These are phyloP conservation scores for Geotrichum citri-aurantii DNA, from an alignment of 1,139 yeast genomes.

Conservation along the genomic window DNA sequence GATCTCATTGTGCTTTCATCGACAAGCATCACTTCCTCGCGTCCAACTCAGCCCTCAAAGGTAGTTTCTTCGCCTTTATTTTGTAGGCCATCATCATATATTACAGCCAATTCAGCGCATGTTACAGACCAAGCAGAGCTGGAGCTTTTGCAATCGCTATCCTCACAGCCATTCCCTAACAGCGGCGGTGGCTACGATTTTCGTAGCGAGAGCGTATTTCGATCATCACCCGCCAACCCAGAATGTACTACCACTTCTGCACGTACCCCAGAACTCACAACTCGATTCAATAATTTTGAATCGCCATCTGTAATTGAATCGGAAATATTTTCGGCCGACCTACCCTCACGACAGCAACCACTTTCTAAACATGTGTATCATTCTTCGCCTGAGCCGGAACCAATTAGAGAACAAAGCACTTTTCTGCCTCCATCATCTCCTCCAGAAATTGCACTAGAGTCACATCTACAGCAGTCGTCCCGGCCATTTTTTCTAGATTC, in stretches of 20 bases:
- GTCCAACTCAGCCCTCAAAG: not conserved
- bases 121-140: not conserved
- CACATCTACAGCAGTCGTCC: not conserved
- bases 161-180: not conserved
- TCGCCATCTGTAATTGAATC: not conserved
- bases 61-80: constrained; percentile 1
- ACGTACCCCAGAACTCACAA: not conserved
- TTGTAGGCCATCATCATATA: not conserved
- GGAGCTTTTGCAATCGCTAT: not conserved
- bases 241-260: not conserved
- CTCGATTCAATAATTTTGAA: not conserved
- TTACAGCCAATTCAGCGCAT: not conserved
- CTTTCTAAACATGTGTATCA: not conserved
- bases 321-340: not conserved
- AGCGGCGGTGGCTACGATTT: not conserved
- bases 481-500: not conserved
- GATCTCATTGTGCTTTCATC: not conserved
- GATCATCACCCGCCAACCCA: not conserved
- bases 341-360: not conserved
- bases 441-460: not conserved
- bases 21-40: not conserved
- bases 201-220: not conserved
- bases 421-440: not conserved
- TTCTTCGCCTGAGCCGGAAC: not conserved
- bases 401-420: not conserved